phyloP scores from a whole-genome alignment of 139 green algal genomes.

The Ettlia oleoabundans region DNA sequence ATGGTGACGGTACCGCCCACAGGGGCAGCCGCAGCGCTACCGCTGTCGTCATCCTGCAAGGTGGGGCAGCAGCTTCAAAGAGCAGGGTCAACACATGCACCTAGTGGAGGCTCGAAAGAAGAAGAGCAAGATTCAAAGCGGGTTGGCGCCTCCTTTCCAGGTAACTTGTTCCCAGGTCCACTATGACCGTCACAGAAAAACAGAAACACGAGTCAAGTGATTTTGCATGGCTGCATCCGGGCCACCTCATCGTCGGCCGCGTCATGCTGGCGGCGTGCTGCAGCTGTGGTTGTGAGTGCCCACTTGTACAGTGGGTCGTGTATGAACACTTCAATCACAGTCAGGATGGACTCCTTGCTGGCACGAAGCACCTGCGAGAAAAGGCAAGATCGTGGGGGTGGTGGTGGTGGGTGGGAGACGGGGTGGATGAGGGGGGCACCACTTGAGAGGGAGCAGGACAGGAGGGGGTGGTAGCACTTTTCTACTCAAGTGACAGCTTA shows the following conservation, averaged over 20 bases:
- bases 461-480: too few relatives aligned
- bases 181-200: too few relatives aligned
- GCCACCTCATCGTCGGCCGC: slow-evolving; percentile 20
- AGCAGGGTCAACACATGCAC: background rate
- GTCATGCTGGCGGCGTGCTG: slow-evolving; percentile 61
- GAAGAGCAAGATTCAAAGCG: too few relatives aligned
- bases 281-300: slow-evolving; percentile 62
- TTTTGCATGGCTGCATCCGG: too few relatives aligned
- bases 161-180: too few relatives aligned
- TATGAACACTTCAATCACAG: slow-evolving; percentile 84
- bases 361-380: slow-evolving; percentile 62
- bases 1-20: background rate
- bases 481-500: too few relatives aligned
- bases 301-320: slow-evolving; percentile 95
- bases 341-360: slow-evolving; percentile 73
- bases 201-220: too few relatives aligned
- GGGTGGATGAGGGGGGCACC: background rate
- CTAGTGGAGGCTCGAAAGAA: background rate
- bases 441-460: too few relatives aligned
- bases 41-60: slow-evolving; percentile 7
- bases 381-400: background rate
- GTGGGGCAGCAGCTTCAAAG: too few relatives aligned
- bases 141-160: too few relatives aligned
- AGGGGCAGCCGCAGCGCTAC: background rate
- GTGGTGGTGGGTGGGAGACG: too few relatives aligned